Base-by-base conservation (phyloP, 345 rosid genomes). In the Reutealis trisperma region DNA sequence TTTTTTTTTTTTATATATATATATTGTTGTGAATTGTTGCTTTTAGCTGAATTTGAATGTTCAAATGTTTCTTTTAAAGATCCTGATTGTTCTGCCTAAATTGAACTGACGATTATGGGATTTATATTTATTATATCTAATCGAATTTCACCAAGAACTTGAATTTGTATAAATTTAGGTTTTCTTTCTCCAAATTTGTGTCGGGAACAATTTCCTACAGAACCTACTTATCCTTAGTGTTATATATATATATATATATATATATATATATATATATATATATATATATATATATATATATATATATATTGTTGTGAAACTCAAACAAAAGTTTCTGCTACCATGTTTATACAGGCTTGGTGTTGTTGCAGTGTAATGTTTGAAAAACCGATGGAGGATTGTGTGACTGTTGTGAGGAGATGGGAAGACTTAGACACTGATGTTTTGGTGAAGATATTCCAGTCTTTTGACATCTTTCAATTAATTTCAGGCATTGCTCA, bases 381-480 rank as follows among this genome's bases (percentile, higher is more conserved):
- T 13, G 54, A 45, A 15, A 54, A 78, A 25, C 42, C 58, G 47
- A 22, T 83, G 89, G 93, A 88, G 81, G 98, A 90, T 71, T 77
- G 79, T 59, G 83, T 60, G 5, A 8, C 66, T 45, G 72, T 71
- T 19, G 57, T 52, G 42, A 85, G 89, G 84, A 90, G 89, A 86
- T 92, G 97, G 98, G 97, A 92, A 85, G 92, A 94, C 73, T 34
- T 92, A 82, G 89, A 92, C 76, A 86, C 75, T 32, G 97, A 94
- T 81, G 80, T 86, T 1, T 86, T 94, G 85, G 94, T 90, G 76
- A 86, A 78, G 80, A 90, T 93, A 49, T 89, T 93, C 75, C 87
- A 81, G 86, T 85, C 83, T 25, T 87, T 91, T 8, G 81, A 85
- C 67, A 85, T 93, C 75, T 82, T 79, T 42, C 83, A 91, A 81